These are phyloP conservation scores for Quercus phellos DNA, from an alignment of 331 rosid species.

Conservation along the genomic window DNA sequence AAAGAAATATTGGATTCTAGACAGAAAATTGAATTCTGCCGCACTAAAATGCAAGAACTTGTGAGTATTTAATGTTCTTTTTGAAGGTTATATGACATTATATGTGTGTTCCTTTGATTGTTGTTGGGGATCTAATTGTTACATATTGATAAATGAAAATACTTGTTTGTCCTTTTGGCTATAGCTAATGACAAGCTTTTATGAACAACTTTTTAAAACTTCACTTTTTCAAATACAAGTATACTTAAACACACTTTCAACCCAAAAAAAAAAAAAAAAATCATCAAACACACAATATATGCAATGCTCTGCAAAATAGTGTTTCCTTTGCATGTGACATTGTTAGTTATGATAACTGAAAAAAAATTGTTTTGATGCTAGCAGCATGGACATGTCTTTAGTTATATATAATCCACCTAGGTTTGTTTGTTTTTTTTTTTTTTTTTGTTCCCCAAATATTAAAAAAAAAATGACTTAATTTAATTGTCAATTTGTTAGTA, in stretches of 20 bases:
- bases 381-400: neutral
- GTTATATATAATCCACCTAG: neutral
- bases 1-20: constrained; percentile 73
- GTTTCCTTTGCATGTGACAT: neutral
- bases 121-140: neutral
- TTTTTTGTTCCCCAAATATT: too few species aligned
- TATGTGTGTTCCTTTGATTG: neutral
- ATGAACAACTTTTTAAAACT: too few species aligned
- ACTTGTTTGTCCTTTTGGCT: neutral
- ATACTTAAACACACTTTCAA: too few species aligned
- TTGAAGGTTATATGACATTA: constrained; percentile 1
- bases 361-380: neutral
- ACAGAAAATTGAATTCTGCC: constrained; percentile 76
- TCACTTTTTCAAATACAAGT: too few species aligned
- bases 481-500: neutral
- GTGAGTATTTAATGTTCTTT: constrained; percentile 45
- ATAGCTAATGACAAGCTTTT: too few species aligned
- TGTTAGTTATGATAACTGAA: neutral
- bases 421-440: neutral
- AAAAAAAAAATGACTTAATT: neutral
- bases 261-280: too few species aligned
- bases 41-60: constrained; percentile 92
- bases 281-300: too few species aligned
- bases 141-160: neutral
- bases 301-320: neutral